phyloP scores from a whole-genome alignment of 441 rosid genomes.

The Eutrema salsugineum region DNA sequence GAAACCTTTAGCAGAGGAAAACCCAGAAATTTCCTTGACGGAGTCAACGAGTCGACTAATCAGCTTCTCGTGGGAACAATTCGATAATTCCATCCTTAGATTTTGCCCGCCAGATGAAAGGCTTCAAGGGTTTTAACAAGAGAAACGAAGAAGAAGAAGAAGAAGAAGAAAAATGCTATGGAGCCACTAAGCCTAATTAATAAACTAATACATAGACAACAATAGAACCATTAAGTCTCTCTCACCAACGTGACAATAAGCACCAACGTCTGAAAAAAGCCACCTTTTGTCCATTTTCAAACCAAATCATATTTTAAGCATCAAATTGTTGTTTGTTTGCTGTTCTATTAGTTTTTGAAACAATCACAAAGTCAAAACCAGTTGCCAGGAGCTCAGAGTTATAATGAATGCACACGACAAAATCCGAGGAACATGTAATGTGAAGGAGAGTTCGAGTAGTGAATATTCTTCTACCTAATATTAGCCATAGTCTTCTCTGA shows the following conservation, averaged over 20 bases:
- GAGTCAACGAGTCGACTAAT: slow-evolving; percentile 48
- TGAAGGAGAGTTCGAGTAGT: background rate
- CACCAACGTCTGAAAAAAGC: background rate
- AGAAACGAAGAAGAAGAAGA: background rate
- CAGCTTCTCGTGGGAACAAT: slow-evolving; percentile 40
- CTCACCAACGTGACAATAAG: slow-evolving; percentile 8
- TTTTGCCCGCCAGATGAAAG: background rate
- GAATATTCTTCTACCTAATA: background rate
- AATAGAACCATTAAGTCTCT: no score
- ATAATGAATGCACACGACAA: background rate
- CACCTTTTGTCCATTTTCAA: slow-evolving; percentile 9
- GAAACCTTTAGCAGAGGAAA: slow-evolving; percentile 53
- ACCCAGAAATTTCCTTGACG: slow-evolving; percentile 57
- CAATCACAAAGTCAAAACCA: background rate
- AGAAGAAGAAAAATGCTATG: background rate
- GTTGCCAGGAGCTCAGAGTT: background rate
- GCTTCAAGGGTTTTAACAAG: background rate
- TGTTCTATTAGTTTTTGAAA: no score
- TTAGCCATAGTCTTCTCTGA: background rate
- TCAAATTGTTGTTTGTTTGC: background rate
- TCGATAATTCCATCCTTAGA: slow-evolving; percentile 36
- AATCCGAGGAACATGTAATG: background rate
- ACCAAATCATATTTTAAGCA: slow-evolving; percentile 4
- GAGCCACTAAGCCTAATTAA: background rate
- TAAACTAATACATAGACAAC: background rate